Percentiles rank a stretch among this genome's conserved stretches.
Conservation (phyloP, 352 stramenopile genomes). For the Globisporangium canariense region DNA sequence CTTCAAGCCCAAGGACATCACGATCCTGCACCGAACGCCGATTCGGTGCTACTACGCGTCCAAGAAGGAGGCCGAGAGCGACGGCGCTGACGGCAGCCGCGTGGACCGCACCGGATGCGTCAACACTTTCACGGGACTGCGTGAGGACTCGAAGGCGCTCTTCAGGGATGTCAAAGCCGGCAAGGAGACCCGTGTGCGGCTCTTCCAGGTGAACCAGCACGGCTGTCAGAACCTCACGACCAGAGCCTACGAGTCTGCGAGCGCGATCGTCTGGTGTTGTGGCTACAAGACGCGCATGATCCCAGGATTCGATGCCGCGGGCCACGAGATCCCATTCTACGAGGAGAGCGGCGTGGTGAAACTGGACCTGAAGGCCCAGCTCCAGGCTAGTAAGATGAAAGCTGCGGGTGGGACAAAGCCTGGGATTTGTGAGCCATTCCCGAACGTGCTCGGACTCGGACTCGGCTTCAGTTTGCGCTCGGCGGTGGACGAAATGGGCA, state of each 20-base stretch:
- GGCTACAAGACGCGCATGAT: conserved; percentile 76
- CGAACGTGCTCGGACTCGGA: conserved; percentile 60
- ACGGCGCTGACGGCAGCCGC: conserved; percentile 52
- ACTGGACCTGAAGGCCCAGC: conserved; percentile 47
- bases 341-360: conserved; percentile 66
- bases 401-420: background rate
- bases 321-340: conserved; percentile 38
- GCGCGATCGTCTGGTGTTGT: conserved; percentile 79
- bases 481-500: conserved; percentile 76
- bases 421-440: background rate
- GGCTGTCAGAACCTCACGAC: conserved; percentile 46
- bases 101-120: conserved; percentile 65
- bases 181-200: conserved; percentile 58
- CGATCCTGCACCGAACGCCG: conserved; percentile 71
- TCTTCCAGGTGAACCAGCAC: conserved; percentile 70
- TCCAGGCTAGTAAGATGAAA: conserved; percentile 11
- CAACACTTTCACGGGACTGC: conserved; percentile 83
- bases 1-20: conserved; percentile 76
- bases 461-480: conserved; percentile 78
- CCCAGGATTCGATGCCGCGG: conserved; percentile 41
- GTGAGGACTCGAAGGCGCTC: conserved; percentile 79
- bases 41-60: conserved; percentile 80
- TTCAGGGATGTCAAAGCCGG: conserved; percentile 61
- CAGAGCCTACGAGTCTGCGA: conserved; percentile 65
- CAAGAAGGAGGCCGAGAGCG: conserved; percentile 73